These are phyloP conservation scores for Xylaria longipes DNA, from an alignment of 495 filamentous ascomycete genomes.

Conservation along the genomic window DNA sequence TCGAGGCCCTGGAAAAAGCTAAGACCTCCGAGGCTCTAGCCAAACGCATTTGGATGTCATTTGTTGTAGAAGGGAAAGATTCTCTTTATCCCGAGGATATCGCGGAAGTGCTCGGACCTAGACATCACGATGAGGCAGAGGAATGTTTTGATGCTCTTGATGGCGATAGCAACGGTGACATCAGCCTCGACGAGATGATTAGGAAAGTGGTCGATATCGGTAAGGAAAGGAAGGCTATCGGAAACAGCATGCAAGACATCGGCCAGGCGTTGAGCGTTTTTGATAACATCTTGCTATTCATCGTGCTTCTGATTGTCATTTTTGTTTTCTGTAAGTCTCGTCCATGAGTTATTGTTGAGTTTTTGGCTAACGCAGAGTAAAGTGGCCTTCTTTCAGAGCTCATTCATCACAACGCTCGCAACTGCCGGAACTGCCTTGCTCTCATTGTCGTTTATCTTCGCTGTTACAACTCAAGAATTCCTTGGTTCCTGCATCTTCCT, in stretches of 20 bases:
- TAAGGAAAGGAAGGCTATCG: conserved; percentile 82
- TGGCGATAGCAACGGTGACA: conserved; percentile 88
- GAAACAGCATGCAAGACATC: conserved; percentile 93
- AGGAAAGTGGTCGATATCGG: conserved; percentile 82
- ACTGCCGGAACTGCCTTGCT: conserved; percentile 95
- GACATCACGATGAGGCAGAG: conserved; percentile 73
- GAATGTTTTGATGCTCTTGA: conserved; percentile 84
- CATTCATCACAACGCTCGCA: conserved; percentile 84
- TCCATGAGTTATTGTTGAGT: neutral
- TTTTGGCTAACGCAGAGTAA: conserved; percentile 34
- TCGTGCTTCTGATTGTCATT: conserved; percentile 79
- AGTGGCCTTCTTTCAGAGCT: conserved; percentile 84
- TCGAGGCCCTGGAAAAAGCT: conserved; percentile 85
- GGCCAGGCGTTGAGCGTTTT: conserved; percentile 92
- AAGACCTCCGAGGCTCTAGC: conserved; percentile 86
- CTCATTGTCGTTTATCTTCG: conserved; percentile 93
- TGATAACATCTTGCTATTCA: conserved; percentile 78
- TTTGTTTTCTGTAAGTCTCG: conserved; percentile 77
- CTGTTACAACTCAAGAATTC: conserved; percentile 89
- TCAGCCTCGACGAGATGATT: conserved; percentile 94
- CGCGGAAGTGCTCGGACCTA: conserved; percentile 80
- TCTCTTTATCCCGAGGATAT: conserved; percentile 82
- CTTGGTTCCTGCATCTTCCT: conserved; percentile 96
- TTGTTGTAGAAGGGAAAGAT: conserved; percentile 88
- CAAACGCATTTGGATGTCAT: conserved; percentile 96